Conservation (phyloP, 345 rosid genomes). For the Boechera divaricarpa region DNA sequence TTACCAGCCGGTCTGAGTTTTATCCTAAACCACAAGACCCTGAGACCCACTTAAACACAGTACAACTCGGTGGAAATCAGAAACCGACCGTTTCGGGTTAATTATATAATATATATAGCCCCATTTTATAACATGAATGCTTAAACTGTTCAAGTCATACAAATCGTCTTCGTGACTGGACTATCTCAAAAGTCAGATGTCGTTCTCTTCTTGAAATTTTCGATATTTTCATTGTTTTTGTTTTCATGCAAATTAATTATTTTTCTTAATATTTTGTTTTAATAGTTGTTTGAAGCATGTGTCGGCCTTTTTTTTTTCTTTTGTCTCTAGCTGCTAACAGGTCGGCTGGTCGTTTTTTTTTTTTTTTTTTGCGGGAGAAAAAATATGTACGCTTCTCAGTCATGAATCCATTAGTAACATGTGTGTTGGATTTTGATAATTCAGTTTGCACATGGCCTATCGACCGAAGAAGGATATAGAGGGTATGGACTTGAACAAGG, state of each 20-base stretch:
- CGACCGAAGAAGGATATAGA: slow-evolving; percentile 54
- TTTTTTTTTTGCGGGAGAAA: no score
- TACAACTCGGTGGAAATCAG: no score
- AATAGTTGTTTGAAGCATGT: slow-evolving; percentile 6
- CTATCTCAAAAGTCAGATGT: slow-evolving; percentile 5
- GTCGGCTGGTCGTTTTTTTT: neutral
- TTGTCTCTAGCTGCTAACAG: neutral
- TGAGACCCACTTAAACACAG: no score
- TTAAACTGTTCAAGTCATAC: neutral
- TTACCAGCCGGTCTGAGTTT: neutral
- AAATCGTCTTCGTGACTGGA: neutral
- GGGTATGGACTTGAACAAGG: slow-evolving; percentile 48
- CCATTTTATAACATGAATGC: neutral
- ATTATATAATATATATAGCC: neutral
- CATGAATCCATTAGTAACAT: no score
- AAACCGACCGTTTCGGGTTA: no score
- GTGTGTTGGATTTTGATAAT: slow-evolving; percentile 22
- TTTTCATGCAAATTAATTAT: neutral
- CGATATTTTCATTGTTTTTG: neutral
- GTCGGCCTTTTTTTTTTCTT: slow-evolving; percentile 5
- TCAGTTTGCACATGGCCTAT: slow-evolving; percentile 65
- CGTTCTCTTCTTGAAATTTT: neutral
- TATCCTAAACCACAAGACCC: neutral
- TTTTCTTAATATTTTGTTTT: slow-evolving; percentile 3
- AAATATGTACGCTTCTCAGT: no score